Evolutionary conservation across 257 asterid species (phyloP), one percentile per base, ranked within the genome.

Genomic region (Schizonepeta tenuifolia): DNA sequence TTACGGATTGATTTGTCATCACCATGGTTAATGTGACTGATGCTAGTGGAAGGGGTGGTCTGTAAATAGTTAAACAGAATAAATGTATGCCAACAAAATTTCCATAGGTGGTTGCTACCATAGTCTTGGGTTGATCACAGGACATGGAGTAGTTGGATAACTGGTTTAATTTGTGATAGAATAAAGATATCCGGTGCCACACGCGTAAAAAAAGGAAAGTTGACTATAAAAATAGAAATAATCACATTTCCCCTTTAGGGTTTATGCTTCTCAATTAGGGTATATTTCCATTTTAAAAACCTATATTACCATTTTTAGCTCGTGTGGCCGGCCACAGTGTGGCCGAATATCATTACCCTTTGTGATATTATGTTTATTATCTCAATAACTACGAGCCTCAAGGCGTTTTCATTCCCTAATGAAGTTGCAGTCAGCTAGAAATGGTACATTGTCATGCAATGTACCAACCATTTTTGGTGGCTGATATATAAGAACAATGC

Each of bases 381-480:
- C 53, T 53, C 4, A 15, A 46, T 15, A 4, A 22, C 3, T 65
- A 24, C 21, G 14, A 13, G 36, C 20, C 5, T 7, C 22, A 41
- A 64, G 38, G 31, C 4, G 17, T 1, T 33, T 18, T 36, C 9
- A 0, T 38, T 36, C 17, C 26, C 17, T 4, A 20, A 55, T 69
- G 20, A 54, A 51, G 65, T 54, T 69, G 44, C 47, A 38, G 65
- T 24, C 31, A 54, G 65, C 54, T 35, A 24, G 36, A 53, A 35
- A 55, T 20, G 9, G 8, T 20, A 14, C 53, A 33, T 7, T 20
- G 35, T 35, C 24, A 11, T 36, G 65, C 18, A 21, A 22, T 59
- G 65, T 31, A 36, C 12, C 7, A 59, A 59, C 65, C 15, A 18
- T 47, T 28, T 10, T 18, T 9, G 18, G 5, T 17, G n/a, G 50